phyloP scores from a whole-genome alignment of 73 alveolate species.

The Paramecium pentaurelia region DNA sequence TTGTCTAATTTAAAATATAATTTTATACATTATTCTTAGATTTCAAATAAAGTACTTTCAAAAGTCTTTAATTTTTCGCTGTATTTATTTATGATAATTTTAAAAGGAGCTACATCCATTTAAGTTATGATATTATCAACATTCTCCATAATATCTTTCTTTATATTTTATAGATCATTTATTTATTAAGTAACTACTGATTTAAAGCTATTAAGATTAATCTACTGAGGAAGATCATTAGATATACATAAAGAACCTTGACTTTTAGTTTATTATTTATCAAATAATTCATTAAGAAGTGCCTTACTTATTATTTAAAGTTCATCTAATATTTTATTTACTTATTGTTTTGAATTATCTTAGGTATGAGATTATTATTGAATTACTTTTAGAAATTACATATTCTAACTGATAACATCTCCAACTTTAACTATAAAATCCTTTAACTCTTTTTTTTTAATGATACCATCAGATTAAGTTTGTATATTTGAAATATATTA shows the following conservation, averaged over 20 bases:
- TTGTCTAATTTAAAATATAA: not conserved
- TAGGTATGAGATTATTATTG: not conserved
- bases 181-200: not conserved
- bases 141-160: constrained; percentile 29
- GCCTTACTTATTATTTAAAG: not conserved
- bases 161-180: not conserved
- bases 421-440: constrained; percentile 25
- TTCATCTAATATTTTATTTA: not conserved
- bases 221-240: not conserved
- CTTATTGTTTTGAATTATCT: not conserved
- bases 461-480: not conserved
- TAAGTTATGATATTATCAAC: not conserved
- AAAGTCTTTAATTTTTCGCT: not conserved
- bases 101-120: constrained; percentile 47
- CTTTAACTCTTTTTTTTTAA: constrained; percentile 12
- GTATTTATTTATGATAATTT: constrained; percentile 18
- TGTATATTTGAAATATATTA: not conserved
- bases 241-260: not conserved
- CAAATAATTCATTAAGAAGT: not conserved
- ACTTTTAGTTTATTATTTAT: not conserved
- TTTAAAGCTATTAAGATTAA: not conserved
- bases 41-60: not conserved
- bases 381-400: not conserved
- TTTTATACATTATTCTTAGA: not conserved
- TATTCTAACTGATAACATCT: not conserved